Percentiles rank a stretch among this genome's conserved stretches.
Conservation (phyloP, 2,329 filamentous ascomycete genomes). For the Arthrobotrys sphaeroides region DNA sequence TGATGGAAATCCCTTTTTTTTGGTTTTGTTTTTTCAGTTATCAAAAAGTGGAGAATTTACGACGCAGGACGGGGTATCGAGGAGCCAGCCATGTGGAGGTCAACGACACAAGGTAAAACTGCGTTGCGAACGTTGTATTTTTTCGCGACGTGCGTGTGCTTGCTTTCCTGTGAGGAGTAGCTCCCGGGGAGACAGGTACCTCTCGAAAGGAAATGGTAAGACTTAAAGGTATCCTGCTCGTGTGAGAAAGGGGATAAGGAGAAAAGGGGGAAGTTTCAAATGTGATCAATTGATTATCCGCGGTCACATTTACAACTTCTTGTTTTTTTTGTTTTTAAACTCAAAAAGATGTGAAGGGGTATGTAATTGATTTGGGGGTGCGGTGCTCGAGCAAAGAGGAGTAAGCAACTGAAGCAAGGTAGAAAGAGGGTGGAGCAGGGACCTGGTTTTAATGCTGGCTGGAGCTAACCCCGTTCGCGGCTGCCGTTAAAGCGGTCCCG, state of each 20-base stretch:
- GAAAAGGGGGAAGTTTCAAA: constrained; percentile 4
- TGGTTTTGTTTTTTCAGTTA: not conserved
- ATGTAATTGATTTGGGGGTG: constrained; percentile 10
- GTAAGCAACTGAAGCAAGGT: constrained; percentile 4
- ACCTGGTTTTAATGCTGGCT: constrained; percentile 1
- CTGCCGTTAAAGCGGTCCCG: constrained; percentile 20
- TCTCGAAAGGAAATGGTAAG: not conserved
- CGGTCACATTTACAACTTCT: constrained; percentile 13
- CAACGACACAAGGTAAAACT: not conserved
- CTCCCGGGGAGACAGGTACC: not conserved
- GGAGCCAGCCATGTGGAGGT: constrained; percentile 6
- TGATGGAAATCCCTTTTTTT: not conserved
- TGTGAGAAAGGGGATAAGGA: constrained; percentile 8
- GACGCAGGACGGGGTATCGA: not conserved
- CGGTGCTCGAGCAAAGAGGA: constrained; percentile 17
- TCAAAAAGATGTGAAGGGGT: not conserved
- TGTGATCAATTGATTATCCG: constrained; percentile 17
- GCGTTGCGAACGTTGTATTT: constrained; percentile 6
- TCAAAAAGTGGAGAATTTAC: not conserved
- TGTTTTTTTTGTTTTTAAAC: not conserved
- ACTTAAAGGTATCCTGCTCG: not conserved
- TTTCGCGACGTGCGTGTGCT: constrained; percentile 3
- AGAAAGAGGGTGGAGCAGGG: constrained; percentile 5
- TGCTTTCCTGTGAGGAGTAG: constrained; percentile 11
- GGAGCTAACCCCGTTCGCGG: constrained; percentile 15